A percentile compares a stretch with the other conserved stretches of the same genome.
phyloP scores from a whole-genome alignment of 129 eudicot species.

The Calendula officinalis region DNA sequence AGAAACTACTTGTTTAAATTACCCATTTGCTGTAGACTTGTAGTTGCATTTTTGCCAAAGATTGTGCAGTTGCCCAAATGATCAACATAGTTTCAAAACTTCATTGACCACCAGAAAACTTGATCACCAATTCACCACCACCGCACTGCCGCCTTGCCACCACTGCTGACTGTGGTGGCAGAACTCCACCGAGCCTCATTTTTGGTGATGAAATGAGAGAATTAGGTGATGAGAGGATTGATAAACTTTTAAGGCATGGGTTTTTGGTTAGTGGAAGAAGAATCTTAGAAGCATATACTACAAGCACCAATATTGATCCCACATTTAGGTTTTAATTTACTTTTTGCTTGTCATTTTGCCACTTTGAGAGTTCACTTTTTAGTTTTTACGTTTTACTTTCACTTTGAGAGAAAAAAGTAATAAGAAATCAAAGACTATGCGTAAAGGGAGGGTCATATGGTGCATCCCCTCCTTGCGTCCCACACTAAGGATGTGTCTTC shows the following conservation, averaged over 20 bases:
- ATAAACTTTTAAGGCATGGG: conserved; percentile 19
- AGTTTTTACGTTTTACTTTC: too few relatives aligned
- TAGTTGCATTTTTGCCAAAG: conserved; percentile 31
- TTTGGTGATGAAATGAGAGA: conserved; percentile 12
- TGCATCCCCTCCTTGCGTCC: too few relatives aligned
- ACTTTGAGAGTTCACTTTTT: background rate
- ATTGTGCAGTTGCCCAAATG: conserved; percentile 30
- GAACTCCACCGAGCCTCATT: conserved; percentile 13
- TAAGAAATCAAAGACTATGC: too few relatives aligned
- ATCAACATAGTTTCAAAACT: conserved; percentile 25
- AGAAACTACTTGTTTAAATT: background rate
- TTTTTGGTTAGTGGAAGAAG: conserved; percentile 38
- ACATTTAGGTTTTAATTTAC: background rate
- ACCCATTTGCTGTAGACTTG: background rate
- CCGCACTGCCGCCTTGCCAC: background rate
- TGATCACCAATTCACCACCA: conserved; percentile 19
- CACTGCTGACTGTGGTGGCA: background rate
- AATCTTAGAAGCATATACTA: conserved; percentile 53
- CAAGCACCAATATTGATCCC: conserved; percentile 35
- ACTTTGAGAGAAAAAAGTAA: too few relatives aligned
- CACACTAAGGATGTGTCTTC: too few relatives aligned
- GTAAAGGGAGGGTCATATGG: too few relatives aligned
- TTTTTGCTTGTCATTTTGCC: conserved; percentile 8
- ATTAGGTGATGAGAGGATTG: conserved; percentile 10
- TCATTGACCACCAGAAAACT: conserved; percentile 33